These are phyloP conservation scores for Ganoderma leucocontextum DNA, from an alignment of 1,284 basidiomycete genomes.

Conservation along the genomic window DNA sequence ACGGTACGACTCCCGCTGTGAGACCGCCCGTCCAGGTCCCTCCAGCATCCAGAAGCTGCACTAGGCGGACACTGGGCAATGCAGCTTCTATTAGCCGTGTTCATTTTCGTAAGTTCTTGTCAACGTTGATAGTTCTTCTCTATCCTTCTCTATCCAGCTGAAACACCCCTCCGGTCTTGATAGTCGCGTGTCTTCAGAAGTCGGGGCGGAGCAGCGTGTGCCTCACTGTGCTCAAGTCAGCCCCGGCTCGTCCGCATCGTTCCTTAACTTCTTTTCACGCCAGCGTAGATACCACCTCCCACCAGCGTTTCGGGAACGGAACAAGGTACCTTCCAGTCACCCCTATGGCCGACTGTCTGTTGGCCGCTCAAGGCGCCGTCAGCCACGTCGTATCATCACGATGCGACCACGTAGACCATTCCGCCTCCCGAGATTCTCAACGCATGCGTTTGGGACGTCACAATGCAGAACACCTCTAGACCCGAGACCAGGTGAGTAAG, in stretches of 20 bases:
- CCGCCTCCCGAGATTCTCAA: not conserved
- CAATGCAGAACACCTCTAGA: not conserved
- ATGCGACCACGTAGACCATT: not conserved
- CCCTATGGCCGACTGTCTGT: not conserved
- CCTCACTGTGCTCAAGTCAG: not conserved
- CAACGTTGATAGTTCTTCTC: not conserved
- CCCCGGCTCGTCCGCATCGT: not conserved
- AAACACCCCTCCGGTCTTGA: not conserved
- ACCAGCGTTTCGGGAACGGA: not conserved
- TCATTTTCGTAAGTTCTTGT: not conserved
- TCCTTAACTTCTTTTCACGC: not conserved
- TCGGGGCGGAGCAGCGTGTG: not conserved
- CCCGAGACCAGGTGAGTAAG: not conserved
- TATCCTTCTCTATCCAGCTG: slow-evolving; percentile 9
- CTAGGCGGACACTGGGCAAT: not conserved
- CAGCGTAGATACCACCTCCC: not conserved
- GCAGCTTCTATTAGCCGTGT: not conserved
- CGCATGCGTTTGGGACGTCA: not conserved
- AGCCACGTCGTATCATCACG: not conserved
- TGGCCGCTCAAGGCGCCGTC: not conserved
- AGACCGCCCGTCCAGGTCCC: not conserved
- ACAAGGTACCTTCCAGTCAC: not conserved
- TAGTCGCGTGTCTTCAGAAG: not conserved
- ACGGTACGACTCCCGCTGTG: not conserved
- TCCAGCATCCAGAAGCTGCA: not conserved